Evolutionary conservation across 2,329 filamentous ascomycete species (phyloP).

Genomic region (Xylaria sp.): DNA sequence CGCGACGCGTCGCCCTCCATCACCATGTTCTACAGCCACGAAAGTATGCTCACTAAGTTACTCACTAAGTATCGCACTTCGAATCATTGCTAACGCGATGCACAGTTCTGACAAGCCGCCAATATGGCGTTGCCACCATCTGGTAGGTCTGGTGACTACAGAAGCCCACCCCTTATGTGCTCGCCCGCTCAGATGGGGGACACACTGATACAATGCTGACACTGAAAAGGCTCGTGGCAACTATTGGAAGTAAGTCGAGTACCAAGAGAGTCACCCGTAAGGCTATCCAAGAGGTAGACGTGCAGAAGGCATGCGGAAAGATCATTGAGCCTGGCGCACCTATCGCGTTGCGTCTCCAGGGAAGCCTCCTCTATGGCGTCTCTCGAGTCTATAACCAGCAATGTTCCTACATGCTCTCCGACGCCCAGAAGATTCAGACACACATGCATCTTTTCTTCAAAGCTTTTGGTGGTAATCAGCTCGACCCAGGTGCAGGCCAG

Average conservation of each 20-base stretch:
- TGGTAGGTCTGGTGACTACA: slow-evolving; percentile 62
- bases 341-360: slow-evolving; percentile 86
- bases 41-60: slow-evolving; percentile 63
- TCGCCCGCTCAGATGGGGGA: background rate
- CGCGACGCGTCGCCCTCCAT: background rate
- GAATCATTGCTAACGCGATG: slow-evolving; percentile 28
- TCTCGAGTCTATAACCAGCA: slow-evolving; percentile 86
- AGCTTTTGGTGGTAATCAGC: slow-evolving; percentile 56
- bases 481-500: slow-evolving; percentile 73
- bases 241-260: slow-evolving; percentile 72
- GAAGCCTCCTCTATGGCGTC: slow-evolving; percentile 84
- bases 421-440: slow-evolving; percentile 74
- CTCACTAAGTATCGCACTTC: background rate
- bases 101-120: slow-evolving; percentile 76
- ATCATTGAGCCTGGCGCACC: slow-evolving; percentile 82
- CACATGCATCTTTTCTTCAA: slow-evolving; percentile 72
- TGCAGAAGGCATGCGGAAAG: slow-evolving; percentile 84
- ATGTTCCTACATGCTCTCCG: slow-evolving; percentile 80
- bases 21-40: slow-evolving; percentile 92
- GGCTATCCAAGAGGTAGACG: slow-evolving; percentile 84
- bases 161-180: background rate
- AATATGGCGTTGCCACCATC: slow-evolving; percentile 92
- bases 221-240: slow-evolving; percentile 81
- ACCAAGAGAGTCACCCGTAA: slow-evolving; percentile 79
- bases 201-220: slow-evolving; percentile 1